Evolutionary conservation across 495 filamentous ascomycete genomes (phyloP), one percentile per base, ranked within the genome.

Genomic region (Podospora tetraspora): DNA sequence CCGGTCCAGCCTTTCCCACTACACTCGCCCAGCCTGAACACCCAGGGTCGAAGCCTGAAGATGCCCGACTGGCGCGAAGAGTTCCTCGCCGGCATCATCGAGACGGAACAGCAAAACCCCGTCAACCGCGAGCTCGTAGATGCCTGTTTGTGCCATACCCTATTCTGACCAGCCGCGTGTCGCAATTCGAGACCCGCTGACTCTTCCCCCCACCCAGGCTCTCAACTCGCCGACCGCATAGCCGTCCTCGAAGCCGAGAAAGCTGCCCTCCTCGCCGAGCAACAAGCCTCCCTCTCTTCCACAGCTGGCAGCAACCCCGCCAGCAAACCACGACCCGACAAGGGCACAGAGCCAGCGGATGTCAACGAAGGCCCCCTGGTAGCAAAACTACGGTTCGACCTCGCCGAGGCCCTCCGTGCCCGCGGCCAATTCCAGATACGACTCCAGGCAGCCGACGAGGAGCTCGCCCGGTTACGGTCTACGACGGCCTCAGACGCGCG

Each of bases 341-440:
- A 52, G 57, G 25, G 24, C 74, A 62, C 64, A 62, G 59, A 58
- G n/a, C 52, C 65, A 29, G 34, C 69, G 29, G 30, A 74, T 21
- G 59, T 75, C 62, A 80, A 76, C 21, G 72, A 77, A 70, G 76
- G 66, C 9, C 59, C 75, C 10, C 69, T 78, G 57, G 71, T 85
- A 8, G 77, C 84, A 21, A 81, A 84, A 52, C 78, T 89, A 1
- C 82, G 86, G 16, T 76, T 86, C 56, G 90, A 94, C 29, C 80
- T 94, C 3, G 83, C 86, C 9, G 89, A 89, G 76, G 90, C 92
- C n/a, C 86, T 94, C 61, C 89, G 90, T 34, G 87, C 88, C 16
- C 88, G 89, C 59, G 83, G 84, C 9, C 82, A 89, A 59, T 77
- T 92, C n/a, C 88, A 92, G 67, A 78, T 80, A 13, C 84, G 83